Conservation (phyloP, 192 early-diverging fungal genomes). For the Gonapodya sp. region DNA sequence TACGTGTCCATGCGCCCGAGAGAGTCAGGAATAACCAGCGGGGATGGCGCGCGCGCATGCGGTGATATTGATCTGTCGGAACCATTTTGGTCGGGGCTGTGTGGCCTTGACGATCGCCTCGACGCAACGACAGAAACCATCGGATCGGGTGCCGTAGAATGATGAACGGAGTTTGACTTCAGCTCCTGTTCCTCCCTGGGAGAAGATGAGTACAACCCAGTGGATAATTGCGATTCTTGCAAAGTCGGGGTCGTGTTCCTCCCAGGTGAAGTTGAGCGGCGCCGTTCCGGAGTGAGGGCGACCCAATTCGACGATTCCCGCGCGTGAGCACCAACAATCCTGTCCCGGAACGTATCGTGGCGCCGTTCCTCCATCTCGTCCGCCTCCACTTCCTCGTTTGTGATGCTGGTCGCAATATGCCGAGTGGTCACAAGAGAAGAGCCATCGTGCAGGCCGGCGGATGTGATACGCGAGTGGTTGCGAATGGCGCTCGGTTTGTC, state of each 20-base stretch:
- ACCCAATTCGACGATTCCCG: background rate
- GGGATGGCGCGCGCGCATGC: background rate
- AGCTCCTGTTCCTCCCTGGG: too few relatives aligned
- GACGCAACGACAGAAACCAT: background rate
- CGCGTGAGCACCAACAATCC: background rate
- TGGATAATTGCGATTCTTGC: too few relatives aligned
- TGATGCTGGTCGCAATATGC: background rate
- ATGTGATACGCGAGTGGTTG: background rate
- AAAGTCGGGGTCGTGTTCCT: too few relatives aligned
- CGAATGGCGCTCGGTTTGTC: background rate
- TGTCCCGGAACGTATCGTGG: background rate
- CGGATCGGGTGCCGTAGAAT: background rate
- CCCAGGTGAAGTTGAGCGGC: background rate
- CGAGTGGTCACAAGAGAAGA: background rate
- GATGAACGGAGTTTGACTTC: too few relatives aligned
- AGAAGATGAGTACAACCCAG: too few relatives aligned
- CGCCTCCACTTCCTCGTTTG: background rate
- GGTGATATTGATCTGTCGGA: background rate
- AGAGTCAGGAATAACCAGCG: background rate
- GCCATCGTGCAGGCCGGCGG: background rate
- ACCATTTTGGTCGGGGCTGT: background rate
- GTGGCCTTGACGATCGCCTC: background rate
- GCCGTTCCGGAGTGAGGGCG: background rate
- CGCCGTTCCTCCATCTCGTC: background rate
- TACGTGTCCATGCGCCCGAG: background rate